These are phyloP conservation scores for Spiraea crenata DNA, from an alignment of 331 rosid species.

Conservation along the genomic window DNA sequence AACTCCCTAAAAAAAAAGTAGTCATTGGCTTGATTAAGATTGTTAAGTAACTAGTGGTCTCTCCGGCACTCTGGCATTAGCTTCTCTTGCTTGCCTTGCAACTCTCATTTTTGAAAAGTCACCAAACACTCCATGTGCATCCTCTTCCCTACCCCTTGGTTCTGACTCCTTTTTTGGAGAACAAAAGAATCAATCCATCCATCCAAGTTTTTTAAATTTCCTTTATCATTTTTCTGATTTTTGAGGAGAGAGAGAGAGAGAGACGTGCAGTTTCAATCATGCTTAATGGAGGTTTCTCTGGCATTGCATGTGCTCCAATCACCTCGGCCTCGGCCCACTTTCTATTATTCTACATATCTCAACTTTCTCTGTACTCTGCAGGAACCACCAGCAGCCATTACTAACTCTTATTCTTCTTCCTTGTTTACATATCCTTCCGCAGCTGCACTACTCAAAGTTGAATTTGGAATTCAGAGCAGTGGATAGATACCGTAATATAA, in stretches of 20 bases:
- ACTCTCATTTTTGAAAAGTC: conserved; percentile 18
- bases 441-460: not conserved
- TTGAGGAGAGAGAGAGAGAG: conserved; percentile 14
- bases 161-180: conserved; percentile 43
- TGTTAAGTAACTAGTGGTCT: not conserved
- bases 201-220: not conserved
- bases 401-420: too few relatives aligned
- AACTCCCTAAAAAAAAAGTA: too few relatives aligned
- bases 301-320: conserved; percentile 87
- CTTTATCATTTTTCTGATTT: conserved; percentile 29
- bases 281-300: conserved; percentile 53
- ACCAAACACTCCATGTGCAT: conserved; percentile 77
- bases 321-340: conserved; percentile 48
- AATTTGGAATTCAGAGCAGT: too few relatives aligned
- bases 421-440: not conserved
- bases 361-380: conserved; percentile 18
- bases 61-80: conserved; percentile 15
- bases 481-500: too few relatives aligned
- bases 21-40: too few relatives aligned
- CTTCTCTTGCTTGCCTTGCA: conserved; percentile 6
- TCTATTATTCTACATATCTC: conserved; percentile 40
- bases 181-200: conserved; percentile 38
- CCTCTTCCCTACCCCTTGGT: conserved; percentile 34
- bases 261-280: conserved; percentile 55
- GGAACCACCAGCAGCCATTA: too few relatives aligned